Conservation (phyloP, 164 flowering plant species). For the Liriodendron chinense region DNA sequence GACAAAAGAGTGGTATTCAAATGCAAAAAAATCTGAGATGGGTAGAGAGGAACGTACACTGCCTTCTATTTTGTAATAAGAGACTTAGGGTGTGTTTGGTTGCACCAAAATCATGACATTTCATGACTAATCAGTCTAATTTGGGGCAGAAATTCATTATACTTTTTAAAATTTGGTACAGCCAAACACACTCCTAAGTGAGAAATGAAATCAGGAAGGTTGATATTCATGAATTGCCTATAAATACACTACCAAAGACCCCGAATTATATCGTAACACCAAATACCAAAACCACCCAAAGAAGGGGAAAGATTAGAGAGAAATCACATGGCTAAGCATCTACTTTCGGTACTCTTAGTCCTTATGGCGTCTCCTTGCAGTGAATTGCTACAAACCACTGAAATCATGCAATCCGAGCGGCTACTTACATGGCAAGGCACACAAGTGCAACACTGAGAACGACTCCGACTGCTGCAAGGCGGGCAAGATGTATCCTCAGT, state of each 20-base stretch:
- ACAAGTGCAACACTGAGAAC: not conserved
- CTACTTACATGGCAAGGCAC: constrained; percentile 2
- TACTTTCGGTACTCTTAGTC: not conserved
- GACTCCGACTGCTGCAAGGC: constrained; percentile 1
- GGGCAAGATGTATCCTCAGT: constrained; percentile 2
- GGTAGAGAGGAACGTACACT: too few species aligned
- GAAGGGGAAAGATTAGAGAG: not conserved
- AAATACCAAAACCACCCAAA: not conserved
- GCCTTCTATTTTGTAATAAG: too few species aligned
- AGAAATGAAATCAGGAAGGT: not conserved
- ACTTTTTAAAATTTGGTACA: too few species aligned
- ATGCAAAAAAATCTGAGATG: too few species aligned
- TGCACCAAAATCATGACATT: too few species aligned
- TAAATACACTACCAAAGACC: not conserved
- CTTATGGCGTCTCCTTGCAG: not conserved
- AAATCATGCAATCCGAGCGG: not conserved
- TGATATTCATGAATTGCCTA: not conserved
- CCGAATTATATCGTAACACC: not conserved
- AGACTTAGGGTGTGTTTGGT: too few species aligned
- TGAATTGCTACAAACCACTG: not conserved
- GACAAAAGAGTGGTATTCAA: too few species aligned
- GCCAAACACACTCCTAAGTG: too few species aligned
- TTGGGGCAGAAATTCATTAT: too few species aligned
- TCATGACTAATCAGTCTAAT: too few species aligned
- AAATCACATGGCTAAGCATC: not conserved